Percentiles rank a stretch among this genome's conserved stretches.
Evolutionary conservation across 176 grass and related monocot species (phyloP).

Genomic region (Microstegium vimineum): DNA sequence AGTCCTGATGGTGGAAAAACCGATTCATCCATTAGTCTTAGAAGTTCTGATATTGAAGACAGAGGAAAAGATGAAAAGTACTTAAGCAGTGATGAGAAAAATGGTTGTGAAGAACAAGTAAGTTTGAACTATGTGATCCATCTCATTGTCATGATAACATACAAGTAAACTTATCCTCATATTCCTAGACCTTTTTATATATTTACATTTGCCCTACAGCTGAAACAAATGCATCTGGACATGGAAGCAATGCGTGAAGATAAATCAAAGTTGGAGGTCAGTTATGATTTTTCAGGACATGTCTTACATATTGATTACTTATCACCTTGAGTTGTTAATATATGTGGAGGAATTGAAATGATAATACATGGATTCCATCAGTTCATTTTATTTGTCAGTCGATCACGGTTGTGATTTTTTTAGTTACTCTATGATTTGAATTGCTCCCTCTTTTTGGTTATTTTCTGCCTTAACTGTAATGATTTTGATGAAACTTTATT

Average conservation of each 20-base stretch:
- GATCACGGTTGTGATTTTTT: neutral
- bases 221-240: slow-evolving; percentile 62
- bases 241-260: slow-evolving; percentile 62
- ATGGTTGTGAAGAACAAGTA: slow-evolving; percentile 56
- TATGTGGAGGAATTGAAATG: neutral
- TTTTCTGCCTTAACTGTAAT: too few relatives aligned
- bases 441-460: too few relatives aligned
- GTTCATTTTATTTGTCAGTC: neutral
- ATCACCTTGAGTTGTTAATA: neutral
- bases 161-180: neutral
- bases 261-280: slow-evolving; percentile 69
- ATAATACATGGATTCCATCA: neutral
- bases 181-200: slow-evolving; percentile 23
- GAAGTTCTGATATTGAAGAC: slow-evolving; percentile 50
- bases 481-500: neutral
- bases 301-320: neutral
- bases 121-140: slow-evolving; percentile 33
- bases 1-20: slow-evolving; percentile 50
- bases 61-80: slow-evolving; percentile 40
- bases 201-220: slow-evolving; percentile 29
- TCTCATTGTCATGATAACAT: slow-evolving; percentile 1
- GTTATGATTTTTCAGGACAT: slow-evolving; percentile 7
- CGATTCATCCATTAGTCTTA: slow-evolving; percentile 54
- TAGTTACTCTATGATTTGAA: too few relatives aligned
- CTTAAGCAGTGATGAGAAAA: slow-evolving; percentile 54